Conservation (phyloP, 2,329 filamentous ascomycete genomes). For the Aspergillus flavus region DNA sequence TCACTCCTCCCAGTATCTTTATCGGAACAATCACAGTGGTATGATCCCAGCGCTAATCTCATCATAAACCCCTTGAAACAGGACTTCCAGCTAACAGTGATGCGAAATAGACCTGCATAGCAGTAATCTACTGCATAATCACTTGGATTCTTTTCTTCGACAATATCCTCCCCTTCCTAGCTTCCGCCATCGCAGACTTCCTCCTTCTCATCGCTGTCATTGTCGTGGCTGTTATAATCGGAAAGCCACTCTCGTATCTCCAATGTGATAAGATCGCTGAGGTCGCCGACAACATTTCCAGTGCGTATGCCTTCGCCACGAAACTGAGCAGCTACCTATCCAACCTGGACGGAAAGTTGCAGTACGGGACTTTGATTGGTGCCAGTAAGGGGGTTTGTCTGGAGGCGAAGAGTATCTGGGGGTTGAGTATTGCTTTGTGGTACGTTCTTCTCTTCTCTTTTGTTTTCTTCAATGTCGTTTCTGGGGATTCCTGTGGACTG, state of each 20-base stretch:
- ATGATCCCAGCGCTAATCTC: constrained; percentile 45
- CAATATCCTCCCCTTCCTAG: constrained; percentile 72
- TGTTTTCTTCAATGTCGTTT: background rate
- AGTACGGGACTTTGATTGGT: constrained; percentile 60
- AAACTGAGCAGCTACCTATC: constrained; percentile 56
- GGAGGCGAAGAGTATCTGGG: constrained; percentile 87
- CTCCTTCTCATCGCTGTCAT: constrained; percentile 75
- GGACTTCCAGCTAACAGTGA: constrained; percentile 21
- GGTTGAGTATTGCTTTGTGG: constrained; percentile 76
- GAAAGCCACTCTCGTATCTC: constrained; percentile 77
- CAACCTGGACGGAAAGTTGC: constrained; percentile 52
- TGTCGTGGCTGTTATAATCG: constrained; percentile 74
- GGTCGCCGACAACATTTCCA: constrained; percentile 48
- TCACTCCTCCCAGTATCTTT: constrained; percentile 70
- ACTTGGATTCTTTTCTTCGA: constrained; percentile 82
- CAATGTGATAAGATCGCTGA: constrained; percentile 65
- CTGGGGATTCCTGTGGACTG: background rate
- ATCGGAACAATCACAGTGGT: constrained; percentile 80
- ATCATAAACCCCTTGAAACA: background rate
- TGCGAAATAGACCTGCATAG: constrained; percentile 67
- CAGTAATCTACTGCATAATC: constrained; percentile 76
- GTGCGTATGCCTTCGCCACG: constrained; percentile 57
- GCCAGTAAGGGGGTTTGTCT: constrained; percentile 69
- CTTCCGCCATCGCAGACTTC: constrained; percentile 67
- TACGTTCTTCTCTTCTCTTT: constrained; percentile 39